Evolutionary conservation across 2,329 filamentous ascomycete genomes (phyloP), one percentile per base, ranked within the genome.

Genomic region (Dactylellina leptospora): DNA sequence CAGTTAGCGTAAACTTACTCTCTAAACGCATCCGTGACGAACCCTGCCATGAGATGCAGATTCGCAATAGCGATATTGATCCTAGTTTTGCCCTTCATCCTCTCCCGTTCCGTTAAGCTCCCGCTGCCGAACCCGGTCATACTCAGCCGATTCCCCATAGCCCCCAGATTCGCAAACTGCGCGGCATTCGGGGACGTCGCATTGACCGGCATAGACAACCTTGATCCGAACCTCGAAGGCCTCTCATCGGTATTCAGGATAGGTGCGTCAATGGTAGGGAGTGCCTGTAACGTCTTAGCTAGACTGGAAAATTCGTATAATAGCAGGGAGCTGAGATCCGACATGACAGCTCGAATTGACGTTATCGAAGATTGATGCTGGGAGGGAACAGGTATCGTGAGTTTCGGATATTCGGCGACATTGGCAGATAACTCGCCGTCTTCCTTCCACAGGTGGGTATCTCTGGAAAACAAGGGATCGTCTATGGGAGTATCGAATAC

Each of bases 11-110:
- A 58, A 66, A 71, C 68, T 42, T 68, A 77, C 78, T 96, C 91
- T 78, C 87, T 90, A 47, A 97, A 80, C 5, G 93, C 93, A 80
- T 97, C 93, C 50, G 84, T 86, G 92, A 95, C 97, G 74, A 92
- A 87, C 23, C 95, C 95, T 58, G 92, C 90, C 79, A 93, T 90
- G 75, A 99, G 85, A 79, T 93, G 96, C 75, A 97, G 83, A 13
- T 90, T 92, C 0, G 91, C 93, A 75, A 96, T 84, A 6, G 96
- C 85, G 63, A 97, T 88, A 20, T 87, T 87, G 11, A 91, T 85
- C 60, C 93, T 87, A 25, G 90, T 89, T 79, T 90, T 93, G 27
- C 91, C 91, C 78, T 91, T 92, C 75, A 89, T 88, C 73, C 91
- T 88, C 78, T 88, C 90, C 74, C 90, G 84, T 78, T 96, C 92